Percentiles rank a stretch among this genome's conserved stretches.
Conservation (phyloP, 2,329 filamentous ascomycete species). For the Chaetomiaceae sp. region DNA sequence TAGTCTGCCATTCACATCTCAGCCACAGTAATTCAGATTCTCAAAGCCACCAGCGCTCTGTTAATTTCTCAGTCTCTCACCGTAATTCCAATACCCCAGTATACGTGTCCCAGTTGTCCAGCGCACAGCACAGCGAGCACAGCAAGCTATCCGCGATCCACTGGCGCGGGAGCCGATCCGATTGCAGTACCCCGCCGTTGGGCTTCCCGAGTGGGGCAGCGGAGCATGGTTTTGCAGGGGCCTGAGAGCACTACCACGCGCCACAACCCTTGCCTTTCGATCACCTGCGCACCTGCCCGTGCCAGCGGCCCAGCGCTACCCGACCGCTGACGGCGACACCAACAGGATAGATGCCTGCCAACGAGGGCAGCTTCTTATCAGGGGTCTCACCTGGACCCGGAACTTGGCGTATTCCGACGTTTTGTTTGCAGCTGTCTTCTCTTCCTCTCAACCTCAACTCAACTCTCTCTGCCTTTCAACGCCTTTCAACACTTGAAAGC, state of each 20-base stretch:
- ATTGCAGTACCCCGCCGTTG: slow-evolving; percentile 23
- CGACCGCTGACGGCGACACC: slow-evolving; percentile 19
- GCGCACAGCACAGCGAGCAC: slow-evolving; percentile 9
- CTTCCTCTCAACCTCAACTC: too few relatives aligned
- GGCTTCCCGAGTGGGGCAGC: slow-evolving; percentile 15
- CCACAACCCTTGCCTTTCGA: slow-evolving; percentile 22
- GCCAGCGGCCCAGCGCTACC: slow-evolving; percentile 11
- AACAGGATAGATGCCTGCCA: slow-evolving; percentile 11
- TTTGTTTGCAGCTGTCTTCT: neutral
- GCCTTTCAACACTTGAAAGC: too few relatives aligned
- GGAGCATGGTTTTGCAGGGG: slow-evolving; percentile 14
- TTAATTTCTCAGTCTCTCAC: neutral
- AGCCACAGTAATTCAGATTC: too few relatives aligned
- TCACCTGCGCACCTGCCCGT: slow-evolving; percentile 25
- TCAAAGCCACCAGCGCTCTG: too few relatives aligned
- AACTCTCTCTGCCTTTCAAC: too few relatives aligned
- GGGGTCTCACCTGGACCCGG: slow-evolving; percentile 19
- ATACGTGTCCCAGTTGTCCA: slow-evolving; percentile 11
- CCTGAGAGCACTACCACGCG: slow-evolving; percentile 5
- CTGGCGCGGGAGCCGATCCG: slow-evolving; percentile 23
- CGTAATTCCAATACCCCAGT: neutral
- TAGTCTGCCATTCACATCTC: too few relatives aligned
- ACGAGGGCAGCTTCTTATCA: slow-evolving; percentile 21
- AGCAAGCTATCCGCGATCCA: slow-evolving; percentile 10
- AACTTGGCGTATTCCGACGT: slow-evolving; percentile 17